Base-by-base conservation (phyloP, 2,329 filamentous ascomycete species). In the Cercospora beticola region DNA sequence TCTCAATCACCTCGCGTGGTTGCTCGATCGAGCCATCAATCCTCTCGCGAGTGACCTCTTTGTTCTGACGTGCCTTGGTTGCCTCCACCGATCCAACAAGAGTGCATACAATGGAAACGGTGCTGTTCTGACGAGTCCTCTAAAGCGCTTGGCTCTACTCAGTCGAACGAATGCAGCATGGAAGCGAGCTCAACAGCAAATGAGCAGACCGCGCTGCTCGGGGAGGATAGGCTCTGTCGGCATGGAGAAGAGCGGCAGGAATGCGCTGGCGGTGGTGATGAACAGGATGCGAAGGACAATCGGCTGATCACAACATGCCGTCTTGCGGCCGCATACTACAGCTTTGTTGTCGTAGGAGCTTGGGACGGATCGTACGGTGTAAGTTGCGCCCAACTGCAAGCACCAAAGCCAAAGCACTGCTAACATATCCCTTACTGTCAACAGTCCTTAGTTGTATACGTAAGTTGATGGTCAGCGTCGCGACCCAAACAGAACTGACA, bases 311-410 rank as follows among this genome's bases (percentile, higher is more conserved):
- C 36, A 30, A 43, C 61, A 6, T 63, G 36, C 61, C 61, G 61
- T 54, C 21, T 63, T 49, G 46, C 61, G 61, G 61, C 61, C 14
- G 61, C 61, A 49, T 49, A 49, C 61, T 63, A 63, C 46, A 63
- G 61, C 61, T 63, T 63, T 31, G 16, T 63, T 63, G 61, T 63
- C 61, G 40, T 63, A 54, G 61, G 61, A 63, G 46, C 46, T 49
- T 49, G 46, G 40, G 61, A 63, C 28, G 61, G 40, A 54, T 49
- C 61, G 61, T 63, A 63, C 61, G 61, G 61, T 30, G 61, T 54
- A 54, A 49, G 36, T 49, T 49, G 36, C 61, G 12, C 61, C 28
- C 28, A 63, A 49, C 58, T 61, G 58, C 58, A 61, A 61, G n/a
- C 58, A 61, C 8, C 58, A 61, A 43, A 23, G 31, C 58, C 31